These are phyloP conservation scores for Phyllosticta citriasiana DNA, from an alignment of 2,329 filamentous ascomycete species.

Conservation along the genomic window DNA sequence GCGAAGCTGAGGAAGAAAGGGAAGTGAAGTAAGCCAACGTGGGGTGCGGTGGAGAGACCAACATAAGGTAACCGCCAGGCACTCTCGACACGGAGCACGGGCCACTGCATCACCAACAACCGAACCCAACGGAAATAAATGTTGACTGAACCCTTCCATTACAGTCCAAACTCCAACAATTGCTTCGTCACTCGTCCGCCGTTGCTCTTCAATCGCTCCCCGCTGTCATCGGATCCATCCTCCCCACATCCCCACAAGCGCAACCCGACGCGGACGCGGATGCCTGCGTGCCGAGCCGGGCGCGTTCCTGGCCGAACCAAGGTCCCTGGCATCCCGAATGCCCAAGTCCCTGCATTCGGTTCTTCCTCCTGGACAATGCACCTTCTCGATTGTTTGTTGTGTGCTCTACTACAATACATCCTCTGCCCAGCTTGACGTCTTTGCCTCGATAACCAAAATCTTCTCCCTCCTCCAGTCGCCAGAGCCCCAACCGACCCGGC, in stretches of 20 bases:
- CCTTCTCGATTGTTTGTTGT: not conserved
- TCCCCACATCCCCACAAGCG: not conserved
- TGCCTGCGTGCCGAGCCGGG: not conserved
- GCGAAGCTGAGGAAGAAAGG: not conserved
- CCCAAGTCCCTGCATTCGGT: not conserved
- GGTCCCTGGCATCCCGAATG: not conserved
- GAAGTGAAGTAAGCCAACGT: not conserved
- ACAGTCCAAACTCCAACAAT: not conserved
- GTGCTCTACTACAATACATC: too few species aligned
- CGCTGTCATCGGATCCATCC: not conserved
- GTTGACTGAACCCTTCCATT: too few species aligned
- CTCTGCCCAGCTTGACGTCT: not conserved
- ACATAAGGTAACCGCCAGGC: not conserved
- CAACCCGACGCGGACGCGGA: not conserved
- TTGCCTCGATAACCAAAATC: not conserved
- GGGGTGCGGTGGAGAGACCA: not conserved
- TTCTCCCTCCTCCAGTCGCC: not conserved
- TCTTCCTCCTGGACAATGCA: not conserved
- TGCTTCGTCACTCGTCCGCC: not conserved
- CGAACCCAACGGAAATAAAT: too few species aligned
- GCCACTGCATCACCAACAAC: not conserved
- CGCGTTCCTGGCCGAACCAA: not conserved
- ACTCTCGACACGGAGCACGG: not conserved
- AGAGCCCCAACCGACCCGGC: not conserved
- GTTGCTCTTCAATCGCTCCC: too few species aligned